Evolutionary conservation across 345 rosid species (phyloP), one percentile per base, ranked within the genome.

Genomic region (Alliaria petiolata): DNA sequence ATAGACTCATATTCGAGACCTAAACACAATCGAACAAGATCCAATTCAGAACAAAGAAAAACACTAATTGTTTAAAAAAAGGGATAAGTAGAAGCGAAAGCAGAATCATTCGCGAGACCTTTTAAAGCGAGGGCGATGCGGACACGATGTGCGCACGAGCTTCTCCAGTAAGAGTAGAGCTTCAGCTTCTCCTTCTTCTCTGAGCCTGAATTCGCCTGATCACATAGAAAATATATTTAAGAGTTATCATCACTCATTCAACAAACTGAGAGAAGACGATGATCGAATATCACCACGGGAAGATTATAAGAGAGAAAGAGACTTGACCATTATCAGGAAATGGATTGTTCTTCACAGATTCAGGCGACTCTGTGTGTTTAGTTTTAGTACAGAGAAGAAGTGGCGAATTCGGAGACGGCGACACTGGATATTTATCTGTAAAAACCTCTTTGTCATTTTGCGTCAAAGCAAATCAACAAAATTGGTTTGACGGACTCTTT

Each of bases 141-240:
- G 63, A 92, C 91, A 3, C 98, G 91, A 31, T 20, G 82, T 19
- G 95, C 77, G 62, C 95, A 90, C 0, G 98, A 92, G 78, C 98
- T 92, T 72, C 77, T 78, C 85, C 86, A 89, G 82, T 84, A 83
- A 33, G 88, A 85, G 73, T 85, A 92, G 62, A 86, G 85, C 76
- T 81, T 76, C 51, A 71, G 33, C 68, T 56, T 70, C n/a, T 67
- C 59, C 61, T 59, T 67, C 22, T 62, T 65, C 52, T 69, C 79
- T 34, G 26, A 20, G 7, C 69, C 74, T 3, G 52, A 62, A 53
- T 22, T 64, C 49, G 66, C 55, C 75, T 76, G 63, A 26, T 55
- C 58, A 30, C 57, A 47, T 44, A 13, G 25, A 22, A 22, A 44
- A 44, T 7, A 44, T 15, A 15, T 6, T 6, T 2, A 3, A n/a